Evolutionary conservation across 371 early-diverging fungal genomes (phyloP).

Genomic region (Thermomucor indicae-seudaticae): DNA sequence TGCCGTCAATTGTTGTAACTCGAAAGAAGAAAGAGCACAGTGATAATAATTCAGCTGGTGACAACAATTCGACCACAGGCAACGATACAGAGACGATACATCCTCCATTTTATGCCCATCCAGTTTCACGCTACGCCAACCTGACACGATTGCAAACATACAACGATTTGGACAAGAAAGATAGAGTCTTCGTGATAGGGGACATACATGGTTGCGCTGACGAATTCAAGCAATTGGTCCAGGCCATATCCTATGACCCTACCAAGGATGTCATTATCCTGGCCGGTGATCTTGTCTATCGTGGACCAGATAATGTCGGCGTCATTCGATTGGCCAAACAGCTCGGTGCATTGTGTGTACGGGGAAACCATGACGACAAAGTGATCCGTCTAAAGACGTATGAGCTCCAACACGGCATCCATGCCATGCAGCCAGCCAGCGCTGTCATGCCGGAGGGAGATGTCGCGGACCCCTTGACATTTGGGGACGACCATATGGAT

Average conservation of each 20-base stretch:
- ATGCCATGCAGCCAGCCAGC: slow-evolving; percentile 16
- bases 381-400: slow-evolving; percentile 61
- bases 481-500: slow-evolving; percentile 33
- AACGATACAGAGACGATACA: neutral
- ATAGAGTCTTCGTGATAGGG: slow-evolving; percentile 63
- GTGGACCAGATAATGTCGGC: slow-evolving; percentile 64
- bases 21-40: slow-evolving; percentile 14
- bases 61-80: neutral
- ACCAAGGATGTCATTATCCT: slow-evolving; percentile 54
- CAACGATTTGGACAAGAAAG: slow-evolving; percentile 13
- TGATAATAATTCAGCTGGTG: neutral
- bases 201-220: slow-evolving; percentile 67
- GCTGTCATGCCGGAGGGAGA: slow-evolving; percentile 29
- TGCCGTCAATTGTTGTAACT: slow-evolving; percentile 30
- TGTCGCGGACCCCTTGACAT: slow-evolving; percentile 38
- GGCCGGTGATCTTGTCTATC: slow-evolving; percentile 68
- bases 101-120: slow-evolving; percentile 11
- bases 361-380: slow-evolving; percentile 80
- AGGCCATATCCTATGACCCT: slow-evolving; percentile 35
- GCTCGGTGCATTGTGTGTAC: slow-evolving; percentile 56
- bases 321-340: slow-evolving; percentile 54
- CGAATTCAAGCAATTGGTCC: slow-evolving; percentile 50
- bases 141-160: slow-evolving; percentile 24
- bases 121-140: slow-evolving; percentile 38
- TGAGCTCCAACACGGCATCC: slow-evolving; percentile 20